Percentiles rank a stretch among this genome's conserved stretches.
Conservation (phyloP, 139 green algal species). For the Chloropicon primus region DNA sequence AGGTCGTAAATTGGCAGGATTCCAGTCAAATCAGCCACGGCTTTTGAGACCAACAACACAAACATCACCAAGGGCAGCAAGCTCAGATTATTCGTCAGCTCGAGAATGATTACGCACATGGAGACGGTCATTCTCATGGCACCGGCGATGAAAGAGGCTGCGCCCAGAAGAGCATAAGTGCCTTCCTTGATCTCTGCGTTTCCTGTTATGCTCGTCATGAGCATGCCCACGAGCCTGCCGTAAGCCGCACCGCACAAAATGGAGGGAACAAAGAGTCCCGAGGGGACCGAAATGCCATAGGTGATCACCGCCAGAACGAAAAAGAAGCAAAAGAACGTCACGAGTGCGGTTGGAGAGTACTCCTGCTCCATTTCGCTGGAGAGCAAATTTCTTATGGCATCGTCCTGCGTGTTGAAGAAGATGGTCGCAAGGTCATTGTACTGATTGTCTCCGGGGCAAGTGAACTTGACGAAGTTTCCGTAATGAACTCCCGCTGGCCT, state of each 20-base stretch:
- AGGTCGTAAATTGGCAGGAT: conserved; percentile 49
- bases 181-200: conserved; percentile 34
- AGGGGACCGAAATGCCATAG: conserved; percentile 49
- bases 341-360: conserved; percentile 39
- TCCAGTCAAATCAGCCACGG: conserved; percentile 46
- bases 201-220: conserved; percentile 43
- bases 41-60: conserved; percentile 67
- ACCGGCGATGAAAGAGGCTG: conserved; percentile 54
- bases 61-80: conserved; percentile 77
- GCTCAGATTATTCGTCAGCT: conserved; percentile 73
- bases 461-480: conserved; percentile 61
- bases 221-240: conserved; percentile 49
- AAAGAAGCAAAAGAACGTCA: conserved; percentile 40
- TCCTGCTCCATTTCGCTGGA: conserved; percentile 44
- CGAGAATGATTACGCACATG: conserved; percentile 64
- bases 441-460: conserved; percentile 18
- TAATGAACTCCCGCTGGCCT: conserved; percentile 30
- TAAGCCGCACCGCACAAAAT: conserved; percentile 68
- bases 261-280: conserved; percentile 65
- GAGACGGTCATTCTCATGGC: conserved; percentile 63
- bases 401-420: conserved; percentile 79
- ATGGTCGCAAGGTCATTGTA: conserved; percentile 74
- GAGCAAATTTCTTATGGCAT: conserved; percentile 70
- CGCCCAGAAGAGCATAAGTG: conserved; percentile 52
- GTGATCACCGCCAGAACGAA: conserved; percentile 51